Evolutionary conservation across 2,329 filamentous ascomycete species (phyloP), one percentile per base, ranked within the genome.

Genomic region (Botrytis medusae): DNA sequence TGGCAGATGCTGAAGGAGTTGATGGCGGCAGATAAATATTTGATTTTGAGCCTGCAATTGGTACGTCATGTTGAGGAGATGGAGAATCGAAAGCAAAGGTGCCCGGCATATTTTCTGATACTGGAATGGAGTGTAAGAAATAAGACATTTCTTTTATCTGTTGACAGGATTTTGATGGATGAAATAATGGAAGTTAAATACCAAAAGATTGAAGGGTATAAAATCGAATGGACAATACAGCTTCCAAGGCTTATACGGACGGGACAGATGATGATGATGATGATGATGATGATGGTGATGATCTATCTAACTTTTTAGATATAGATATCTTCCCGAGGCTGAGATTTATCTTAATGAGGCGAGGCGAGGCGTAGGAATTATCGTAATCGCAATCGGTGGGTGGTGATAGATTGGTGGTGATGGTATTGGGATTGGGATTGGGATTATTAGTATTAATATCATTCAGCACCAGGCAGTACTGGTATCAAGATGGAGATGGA

Each of bases 21-120:
- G 80, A 80, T 32, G 84, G 84, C 54, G 83, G 83, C 76, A 83
- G 83, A 74, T 85, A 85, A 77, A 85, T 76, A 69, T 82, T 80
- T 9, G 81, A 82, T 75, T 79, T 81, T 48, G 80, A 76, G 59
- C 80, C 80, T 4, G 77, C 78, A 7, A 79, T 70, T 48, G 77
- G 78, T 54, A 73, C 67, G 40, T 73, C 75, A n/a, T 63, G 44
- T 60, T 78, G 73, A 32, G 51, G 29, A 29, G 51, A 25, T 67
- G 72, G 61, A 42, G 73, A 73, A 5, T 75, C 59, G 61, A 78
- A 69, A 69, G 73, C 74, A 65, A 79, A 78, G 75, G 77, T 76
- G 63, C 77, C 77, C 2, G 79, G 76, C 74, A 79, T 77, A 42
- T 71, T 71, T 46, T 75, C 72, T 8, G 74, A 73, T 18, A 44